Conservation (phyloP, 2,329 filamentous ascomycete species). For the Talaromyces verruculosus region DNA sequence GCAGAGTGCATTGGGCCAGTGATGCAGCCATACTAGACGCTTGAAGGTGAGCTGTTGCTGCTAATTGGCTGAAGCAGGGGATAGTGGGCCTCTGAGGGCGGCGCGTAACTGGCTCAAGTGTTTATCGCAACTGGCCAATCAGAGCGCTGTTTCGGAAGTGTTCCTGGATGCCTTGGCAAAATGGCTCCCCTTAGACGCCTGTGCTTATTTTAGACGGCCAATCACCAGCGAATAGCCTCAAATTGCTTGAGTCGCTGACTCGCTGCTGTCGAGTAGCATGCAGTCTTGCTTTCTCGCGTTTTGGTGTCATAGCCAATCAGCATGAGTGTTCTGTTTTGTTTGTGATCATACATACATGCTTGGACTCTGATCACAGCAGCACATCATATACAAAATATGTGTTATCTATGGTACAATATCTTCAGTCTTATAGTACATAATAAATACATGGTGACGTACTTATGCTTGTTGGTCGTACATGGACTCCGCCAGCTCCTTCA, state of each 20-base stretch:
- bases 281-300: neutral
- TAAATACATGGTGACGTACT: neutral
- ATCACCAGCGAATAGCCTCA: neutral
- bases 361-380: neutral
- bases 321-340: neutral
- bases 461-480: constrained; percentile 28
- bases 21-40: neutral
- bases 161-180: constrained; percentile 10
- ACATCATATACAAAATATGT: neutral
- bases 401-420: neutral
- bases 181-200: constrained; percentile 1
- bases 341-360: neutral
- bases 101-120: constrained; percentile 13
- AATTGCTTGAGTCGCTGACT: neutral
- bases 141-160: neutral
- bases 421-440: neutral
- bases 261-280: neutral
- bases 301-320: neutral
- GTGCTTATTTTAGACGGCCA: constrained; percentile 9
- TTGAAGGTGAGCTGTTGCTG: neutral
- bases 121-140: constrained; percentile 1
- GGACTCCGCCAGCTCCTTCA: constrained; percentile 50
- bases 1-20: constrained; percentile 20
- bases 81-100: neutral
- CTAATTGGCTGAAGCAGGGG: constrained; percentile 6